Evolutionary conservation across 2,329 filamentous ascomycete genomes (phyloP), one percentile per base, ranked within the genome.

Genomic region (Bimuria novae-zelandiae): DNA sequence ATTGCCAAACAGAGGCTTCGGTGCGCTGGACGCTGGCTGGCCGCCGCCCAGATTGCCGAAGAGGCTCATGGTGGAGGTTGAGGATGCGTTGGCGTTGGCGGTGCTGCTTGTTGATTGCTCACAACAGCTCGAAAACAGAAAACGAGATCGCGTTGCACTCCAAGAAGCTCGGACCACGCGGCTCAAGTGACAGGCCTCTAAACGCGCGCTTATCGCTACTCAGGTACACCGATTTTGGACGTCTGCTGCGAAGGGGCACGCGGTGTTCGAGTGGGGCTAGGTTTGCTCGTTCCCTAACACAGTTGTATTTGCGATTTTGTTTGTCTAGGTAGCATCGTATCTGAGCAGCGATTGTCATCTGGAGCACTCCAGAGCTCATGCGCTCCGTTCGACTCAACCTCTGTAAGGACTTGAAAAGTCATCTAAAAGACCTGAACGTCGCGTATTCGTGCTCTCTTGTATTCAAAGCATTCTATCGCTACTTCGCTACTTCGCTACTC

Each of bases 41-140:
- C 54, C 48, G 57, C 58, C 63, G 42, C 67, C 65, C 48, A 68
- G 55, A 54, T 63, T 64, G 36, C 64, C 63, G 60, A 74, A 72
- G 19, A 73, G 63, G 47, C 57, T 68, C 68, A 71, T 71, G 61
- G 44, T 16, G n/a, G 33, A 63, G 63, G 55, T 48, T 50, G 25
- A 50, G 48, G 43, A 12, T 33, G 57, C 37, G 40, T 55, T 60
- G 56, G 56, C 55, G 53, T 17, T 12, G 33, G 52, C 16, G 22
- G 44, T 25, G 59, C 54, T 46, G 47, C 43, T 30, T 67, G 67
- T 65, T 64, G 69, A 62, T 64, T 62, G 60, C 60, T 45, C 54
- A 40, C 42, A 10, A 23, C 42, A 52, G 49, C 45, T 56, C 29
- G 56, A 63, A 61, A 65, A 64, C 58, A 63, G 49, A 60, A 58